Evolutionary conservation across 1,284 basidiomycete species (phyloP), one percentile per base, ranked within the genome.

Genomic region (Phylloboletellus chloephorus): DNA sequence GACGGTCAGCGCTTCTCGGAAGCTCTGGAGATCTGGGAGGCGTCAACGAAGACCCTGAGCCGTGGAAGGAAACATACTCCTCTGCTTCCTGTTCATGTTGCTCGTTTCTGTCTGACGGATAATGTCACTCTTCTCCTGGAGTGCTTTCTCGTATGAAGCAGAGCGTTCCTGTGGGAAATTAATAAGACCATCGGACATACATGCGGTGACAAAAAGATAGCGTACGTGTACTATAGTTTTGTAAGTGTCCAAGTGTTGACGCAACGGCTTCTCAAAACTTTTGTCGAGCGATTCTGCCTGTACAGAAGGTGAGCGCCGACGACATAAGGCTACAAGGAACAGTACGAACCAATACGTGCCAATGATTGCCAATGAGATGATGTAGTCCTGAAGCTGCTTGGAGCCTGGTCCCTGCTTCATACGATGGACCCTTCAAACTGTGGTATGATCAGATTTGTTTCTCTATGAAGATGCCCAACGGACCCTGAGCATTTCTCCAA

Each of bases 321-420:
- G 24, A 25, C 19, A 31, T n/a, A 33, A 20, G 34, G 28, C n/a
- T 17, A 43, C 26, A 24, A 31, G 29, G 15, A 33, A 38, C 22
- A 19, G 13, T 48, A 61, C 79, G 48, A 50, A 88, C 90, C 56
- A 96, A 68, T 40, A 96, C 78, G 61, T 92, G 89, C 74, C 88
- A 91, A 55, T 95, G 90, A 63, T 95, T 95, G 41, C 86, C 83
- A 56, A 95, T 85, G 50, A 97, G 76, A 63, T 92, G 89, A 63
- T 96, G 91, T 37, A 96, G 68, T 2, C 93, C 93, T 12, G 86
- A 82, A n/a, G 87, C 81, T 23, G 87, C 88, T 57, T 92, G 80
- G 34, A 89, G 65, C 48, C 86, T 69, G 47, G 83, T 75, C 50
- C 89, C 74, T 33, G 87, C 66, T 64, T 92, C 78, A 64, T 93